Conservation (phyloP, 2,329 filamentous ascomycete species). For the Fusarium denticulatum region DNA sequence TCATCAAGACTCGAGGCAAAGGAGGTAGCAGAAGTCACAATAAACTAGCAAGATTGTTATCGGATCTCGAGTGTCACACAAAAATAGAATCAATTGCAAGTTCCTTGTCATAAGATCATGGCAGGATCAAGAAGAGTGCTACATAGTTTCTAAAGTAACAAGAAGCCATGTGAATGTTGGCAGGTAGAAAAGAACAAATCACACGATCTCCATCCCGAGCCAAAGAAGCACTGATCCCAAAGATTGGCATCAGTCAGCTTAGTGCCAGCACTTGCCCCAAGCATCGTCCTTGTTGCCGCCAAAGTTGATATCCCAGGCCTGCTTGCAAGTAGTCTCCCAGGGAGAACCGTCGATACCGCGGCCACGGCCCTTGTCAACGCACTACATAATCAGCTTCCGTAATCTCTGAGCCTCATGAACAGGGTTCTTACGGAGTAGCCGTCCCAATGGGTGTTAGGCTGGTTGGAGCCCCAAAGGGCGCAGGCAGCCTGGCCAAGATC, state of each 20-base stretch:
- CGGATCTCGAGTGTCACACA: too few species aligned
- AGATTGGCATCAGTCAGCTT: background rate
- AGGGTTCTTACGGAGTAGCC: slow-evolving; percentile 16
- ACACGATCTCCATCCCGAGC: background rate
- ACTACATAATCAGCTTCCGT: background rate
- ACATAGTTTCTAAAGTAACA: background rate
- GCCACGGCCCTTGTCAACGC: slow-evolving; percentile 15
- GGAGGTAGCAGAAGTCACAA: too few species aligned
- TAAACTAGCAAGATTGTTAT: too few species aligned
- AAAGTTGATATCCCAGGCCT: slow-evolving; percentile 21
- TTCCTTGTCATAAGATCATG: background rate
- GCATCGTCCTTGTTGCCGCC: slow-evolving; percentile 11
- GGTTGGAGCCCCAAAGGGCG: slow-evolving; percentile 14
- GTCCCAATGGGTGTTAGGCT: slow-evolving; percentile 13
- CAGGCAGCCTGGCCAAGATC: slow-evolving; percentile 12
- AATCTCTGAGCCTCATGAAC: fast-evolving
- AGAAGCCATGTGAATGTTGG: background rate
- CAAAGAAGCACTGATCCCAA: background rate
- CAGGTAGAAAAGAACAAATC: background rate
- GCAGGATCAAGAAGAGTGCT: background rate
- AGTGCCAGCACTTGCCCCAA: slow-evolving; percentile 30
- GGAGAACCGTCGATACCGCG: slow-evolving; percentile 24
- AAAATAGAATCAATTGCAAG: background rate
- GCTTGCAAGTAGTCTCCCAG: slow-evolving; percentile 19
- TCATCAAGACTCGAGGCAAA: too few species aligned